Percentiles rank a stretch among this genome's conserved stretches.
These are phyloP conservation scores for Turritis glabra DNA, from an alignment of 345 rosid genomes.

Conservation along the genomic window DNA sequence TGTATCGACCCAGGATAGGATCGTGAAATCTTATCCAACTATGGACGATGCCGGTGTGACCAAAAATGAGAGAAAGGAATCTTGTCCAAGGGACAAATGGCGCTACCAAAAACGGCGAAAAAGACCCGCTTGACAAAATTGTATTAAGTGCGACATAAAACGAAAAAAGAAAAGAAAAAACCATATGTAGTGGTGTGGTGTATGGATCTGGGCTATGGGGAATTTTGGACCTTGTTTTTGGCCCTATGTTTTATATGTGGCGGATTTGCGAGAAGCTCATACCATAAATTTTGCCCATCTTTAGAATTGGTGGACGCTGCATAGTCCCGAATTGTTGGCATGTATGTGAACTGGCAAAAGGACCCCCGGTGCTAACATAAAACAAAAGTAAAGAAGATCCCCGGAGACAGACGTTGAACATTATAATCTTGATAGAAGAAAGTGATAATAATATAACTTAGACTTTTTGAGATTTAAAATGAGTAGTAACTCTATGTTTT, in stretches of 20 bases:
- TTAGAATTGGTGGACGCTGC: too few species aligned
- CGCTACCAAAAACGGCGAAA: conserved; percentile 5
- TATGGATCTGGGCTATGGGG: too few species aligned
- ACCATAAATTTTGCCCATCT: too few species aligned
- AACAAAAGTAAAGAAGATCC: neutral
- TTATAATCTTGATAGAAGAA: neutral
- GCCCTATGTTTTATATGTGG: too few species aligned
- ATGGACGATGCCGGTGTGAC: neutral
- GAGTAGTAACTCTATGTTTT: too few species aligned
- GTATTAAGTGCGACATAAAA: neutral
- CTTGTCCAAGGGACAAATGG: neutral
- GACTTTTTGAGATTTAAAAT: neutral
- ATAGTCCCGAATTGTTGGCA: too few species aligned
- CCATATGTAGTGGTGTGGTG: too few species aligned
- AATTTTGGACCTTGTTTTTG: too few species aligned
- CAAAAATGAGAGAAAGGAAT: neutral
- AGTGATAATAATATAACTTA: neutral
- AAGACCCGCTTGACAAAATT: neutral
- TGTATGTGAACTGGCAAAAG: too few species aligned
- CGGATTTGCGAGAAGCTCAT: too few species aligned
- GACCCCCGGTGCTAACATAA: too few species aligned
- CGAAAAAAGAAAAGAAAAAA: too few species aligned
- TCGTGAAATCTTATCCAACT: conserved; percentile 5
- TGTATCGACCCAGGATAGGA: neutral
- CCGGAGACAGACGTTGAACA: neutral